Evolutionary conservation across 2,329 filamentous ascomycete genomes (phyloP), one percentile per base, ranked within the genome.

Genomic region (Venturia asperata): DNA sequence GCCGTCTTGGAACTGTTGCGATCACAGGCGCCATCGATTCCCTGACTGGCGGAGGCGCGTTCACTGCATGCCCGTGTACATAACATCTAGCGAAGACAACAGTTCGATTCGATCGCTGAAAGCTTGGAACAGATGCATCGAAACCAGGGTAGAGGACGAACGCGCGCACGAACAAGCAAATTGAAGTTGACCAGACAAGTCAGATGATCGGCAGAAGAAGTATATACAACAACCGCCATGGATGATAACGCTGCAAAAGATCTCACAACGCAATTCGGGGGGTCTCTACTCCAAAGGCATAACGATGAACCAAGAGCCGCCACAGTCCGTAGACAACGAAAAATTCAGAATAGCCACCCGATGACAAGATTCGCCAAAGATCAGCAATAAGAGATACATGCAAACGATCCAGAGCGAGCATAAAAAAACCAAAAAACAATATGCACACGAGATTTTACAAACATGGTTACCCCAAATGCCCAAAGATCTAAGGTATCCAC

Each of bases 401-500:
- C 19, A 34, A 58, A 34, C 2, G 2, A n/a, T 58, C 52, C 27
- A 37, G 3, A 34, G 30, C 30, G 30, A 34, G 30, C 52, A 19
- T 3, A 7, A 24, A n/a, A 47, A 2, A 52, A 24, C 24, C 24
- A 37, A n/a, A 37, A 39, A 9, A 13, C 21, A 5, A n/a, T 27
- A 24, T 56, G 13, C 27, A 37, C 6, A n/a, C 21, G 10, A 52
- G 27, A 58, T 10, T n/a, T 37, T n/a, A 56, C 49, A 55, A 55
- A 55, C 3, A 21, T 58, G 15, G 21, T 58, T 34, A 19, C 52
- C 24, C 19, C 52, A 58, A n/a, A 37, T 37, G 52, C 52, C 30
- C 52, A 37, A 15, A 58, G 30, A 58, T 58, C 52, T 58, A 58
- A 37, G 52, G 52, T 58, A 58, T 58, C 21, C 30, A 58, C n/a